Conservation (phyloP, 495 filamentous ascomycete genomes). For the Stereocaulon alpinum region DNA sequence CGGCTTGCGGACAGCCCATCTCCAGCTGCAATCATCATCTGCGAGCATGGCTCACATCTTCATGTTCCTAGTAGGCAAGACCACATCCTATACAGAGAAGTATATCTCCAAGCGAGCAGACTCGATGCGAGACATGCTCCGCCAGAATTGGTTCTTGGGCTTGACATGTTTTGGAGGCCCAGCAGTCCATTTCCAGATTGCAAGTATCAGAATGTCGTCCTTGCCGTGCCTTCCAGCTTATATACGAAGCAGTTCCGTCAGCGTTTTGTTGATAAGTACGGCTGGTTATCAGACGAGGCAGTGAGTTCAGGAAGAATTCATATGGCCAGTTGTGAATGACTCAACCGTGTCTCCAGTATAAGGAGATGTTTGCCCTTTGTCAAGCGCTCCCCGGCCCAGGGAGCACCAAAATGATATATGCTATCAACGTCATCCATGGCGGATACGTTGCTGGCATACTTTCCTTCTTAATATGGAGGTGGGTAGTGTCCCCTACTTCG, state of each 20-base stretch:
- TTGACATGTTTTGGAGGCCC: constrained; percentile 61
- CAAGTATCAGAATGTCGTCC: constrained; percentile 33
- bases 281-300: neutral
- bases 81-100: too few relatives aligned
- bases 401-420: constrained; percentile 63
- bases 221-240: too few relatives aligned
- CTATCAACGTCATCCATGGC: constrained; percentile 49
- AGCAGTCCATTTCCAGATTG: constrained; percentile 58
- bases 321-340: neutral
- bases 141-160: constrained; percentile 51
- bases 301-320: neutral
- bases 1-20: too few relatives aligned
- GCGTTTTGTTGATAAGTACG: neutral
- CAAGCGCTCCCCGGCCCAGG: constrained; percentile 57
- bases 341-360: constrained; percentile 36
- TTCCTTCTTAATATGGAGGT: constrained; percentile 54
- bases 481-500: constrained; percentile 1
- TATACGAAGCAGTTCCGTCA: neutral
- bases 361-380: constrained; percentile 59
- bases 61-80: too few relatives aligned
- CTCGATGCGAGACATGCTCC: constrained; percentile 25
- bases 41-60: too few relatives aligned
- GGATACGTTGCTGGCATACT: constrained; percentile 45
- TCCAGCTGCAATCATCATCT: too few relatives aligned
- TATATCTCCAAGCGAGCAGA: too few relatives aligned